These are phyloP conservation scores for Metschnikowia colocasiae DNA, from an alignment of 805 yeast genomes.

Conservation along the genomic window DNA sequence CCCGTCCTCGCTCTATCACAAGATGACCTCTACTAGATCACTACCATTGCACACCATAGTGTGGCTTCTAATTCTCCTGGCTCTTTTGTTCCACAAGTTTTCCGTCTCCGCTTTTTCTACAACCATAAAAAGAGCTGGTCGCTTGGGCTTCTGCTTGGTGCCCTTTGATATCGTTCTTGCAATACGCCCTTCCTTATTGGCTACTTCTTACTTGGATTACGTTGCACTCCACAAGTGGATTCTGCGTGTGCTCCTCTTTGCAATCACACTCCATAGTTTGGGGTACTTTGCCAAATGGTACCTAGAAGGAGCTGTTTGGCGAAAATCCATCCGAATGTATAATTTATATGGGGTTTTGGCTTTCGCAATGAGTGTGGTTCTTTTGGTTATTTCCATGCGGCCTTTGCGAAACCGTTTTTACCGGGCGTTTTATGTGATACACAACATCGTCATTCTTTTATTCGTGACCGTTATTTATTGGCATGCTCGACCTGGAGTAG, in stretches of 20 bases:
- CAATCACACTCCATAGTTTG: conserved; percentile 48
- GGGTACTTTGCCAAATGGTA: conserved; percentile 53
- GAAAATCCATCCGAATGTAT: conserved; percentile 27
- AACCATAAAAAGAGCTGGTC: conserved; percentile 54
- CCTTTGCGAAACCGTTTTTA: conserved; percentile 50
- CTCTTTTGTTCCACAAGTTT: conserved; percentile 33
- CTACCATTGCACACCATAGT: conserved; percentile 29
- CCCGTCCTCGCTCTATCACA: conserved; percentile 17
- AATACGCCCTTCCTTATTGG: conserved; percentile 52
- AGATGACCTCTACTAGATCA: conserved; percentile 29
- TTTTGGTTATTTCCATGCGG: conserved; percentile 45
- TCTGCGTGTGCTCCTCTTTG: conserved; percentile 50
- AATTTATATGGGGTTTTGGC: conserved; percentile 55
- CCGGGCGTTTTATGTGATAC: conserved; percentile 52
- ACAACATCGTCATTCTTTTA: conserved; percentile 48
- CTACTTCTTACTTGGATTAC: conserved; percentile 48
- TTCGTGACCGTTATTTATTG: conserved; percentile 41
- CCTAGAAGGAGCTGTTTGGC: conserved; percentile 26
- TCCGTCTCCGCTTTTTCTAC: conserved; percentile 28
- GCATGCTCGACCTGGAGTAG: conserved; percentile 73
- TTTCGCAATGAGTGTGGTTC: conserved; percentile 29
- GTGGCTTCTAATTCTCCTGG: conserved; percentile 32
- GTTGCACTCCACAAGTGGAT: conserved; percentile 68
- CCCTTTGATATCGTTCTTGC: conserved; percentile 57
- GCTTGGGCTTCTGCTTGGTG: conserved; percentile 54